Evolutionary conservation across 1,284 basidiomycete species (phyloP).

Genomic region (Phylloporus sp.): DNA sequence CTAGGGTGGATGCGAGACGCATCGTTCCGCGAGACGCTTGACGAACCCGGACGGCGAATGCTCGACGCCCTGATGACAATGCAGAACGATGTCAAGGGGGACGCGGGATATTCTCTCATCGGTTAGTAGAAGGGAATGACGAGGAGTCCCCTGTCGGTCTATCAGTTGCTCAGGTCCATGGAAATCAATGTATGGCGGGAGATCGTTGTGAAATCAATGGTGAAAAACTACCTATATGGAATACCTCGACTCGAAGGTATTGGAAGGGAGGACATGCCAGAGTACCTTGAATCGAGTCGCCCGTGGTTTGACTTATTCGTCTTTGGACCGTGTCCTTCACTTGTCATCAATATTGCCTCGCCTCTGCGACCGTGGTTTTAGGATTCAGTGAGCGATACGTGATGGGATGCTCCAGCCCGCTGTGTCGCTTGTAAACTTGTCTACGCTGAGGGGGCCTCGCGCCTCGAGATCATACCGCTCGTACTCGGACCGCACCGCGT

Average conservation of each 20-base stretch:
- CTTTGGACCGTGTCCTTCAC: too few species aligned
- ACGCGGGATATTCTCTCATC: constrained; percentile 55
- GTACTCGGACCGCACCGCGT: constrained; percentile 61
- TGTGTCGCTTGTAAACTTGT: constrained; percentile 58
- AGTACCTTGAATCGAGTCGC: too few species aligned
- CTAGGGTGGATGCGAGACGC: constrained; percentile 74
- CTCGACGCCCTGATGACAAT: constrained; percentile 62
- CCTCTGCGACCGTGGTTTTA: too few species aligned
- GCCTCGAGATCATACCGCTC: constrained; percentile 71
- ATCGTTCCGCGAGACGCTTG: constrained; percentile 54
- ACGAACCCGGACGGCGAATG: constrained; percentile 58
- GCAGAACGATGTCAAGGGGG: constrained; percentile 49
- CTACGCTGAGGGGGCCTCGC: constrained; percentile 32
- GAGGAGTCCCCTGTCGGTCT: too few species aligned
- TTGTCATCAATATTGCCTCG: too few species aligned
- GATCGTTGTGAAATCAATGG: too few species aligned
- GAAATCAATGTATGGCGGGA: too few species aligned
- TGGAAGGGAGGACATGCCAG: too few species aligned
- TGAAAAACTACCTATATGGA: too few species aligned
- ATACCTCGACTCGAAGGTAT: too few species aligned
- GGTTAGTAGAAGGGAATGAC: constrained; percentile 6
- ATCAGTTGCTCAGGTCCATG: too few species aligned
- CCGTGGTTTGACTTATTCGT: too few species aligned
- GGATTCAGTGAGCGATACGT: constrained; percentile 67
- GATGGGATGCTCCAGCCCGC: constrained; percentile 60